Percentiles rank a stretch among this genome's conserved stretches.
Conservation (phyloP, 352 stramenopile species). For the Pythium sukuiense region DNA sequence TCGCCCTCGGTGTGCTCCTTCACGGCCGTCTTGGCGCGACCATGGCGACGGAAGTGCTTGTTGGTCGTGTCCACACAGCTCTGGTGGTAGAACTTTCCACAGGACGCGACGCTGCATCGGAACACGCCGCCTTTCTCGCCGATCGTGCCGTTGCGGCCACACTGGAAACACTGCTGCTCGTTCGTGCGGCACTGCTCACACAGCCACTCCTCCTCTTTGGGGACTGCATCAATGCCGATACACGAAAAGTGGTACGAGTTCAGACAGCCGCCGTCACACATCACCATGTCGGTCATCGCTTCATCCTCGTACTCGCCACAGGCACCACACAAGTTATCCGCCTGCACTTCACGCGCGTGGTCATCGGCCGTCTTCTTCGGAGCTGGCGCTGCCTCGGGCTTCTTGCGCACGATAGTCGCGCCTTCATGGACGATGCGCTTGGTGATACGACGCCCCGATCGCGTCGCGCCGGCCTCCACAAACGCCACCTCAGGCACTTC, state of each 20-base stretch:
- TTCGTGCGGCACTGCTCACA: slow-evolving; percentile 90
- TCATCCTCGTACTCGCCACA: slow-evolving; percentile 87
- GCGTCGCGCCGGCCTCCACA: slow-evolving; percentile 59
- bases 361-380: slow-evolving; percentile 35
- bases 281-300: slow-evolving; percentile 77
- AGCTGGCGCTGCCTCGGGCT: slow-evolving; percentile 14
- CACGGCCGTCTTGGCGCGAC: slow-evolving; percentile 29
- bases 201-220: slow-evolving; percentile 82
- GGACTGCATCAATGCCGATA: slow-evolving; percentile 71
- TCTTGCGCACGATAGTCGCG: slow-evolving; percentile 22
- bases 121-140: slow-evolving; percentile 84
- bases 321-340: slow-evolving; percentile 75
- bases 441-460: slow-evolving; percentile 66
- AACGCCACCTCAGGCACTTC: slow-evolving; percentile 32
- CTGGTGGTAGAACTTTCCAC: slow-evolving; percentile 88
- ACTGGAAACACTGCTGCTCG: slow-evolving; percentile 89
- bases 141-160: slow-evolving; percentile 86
- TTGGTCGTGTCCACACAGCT: slow-evolving; percentile 57
- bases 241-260: slow-evolving; percentile 93
- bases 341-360: slow-evolving; percentile 36
- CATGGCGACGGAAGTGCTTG: slow-evolving; percentile 55
- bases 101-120: slow-evolving; percentile 57
- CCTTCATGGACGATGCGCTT: slow-evolving; percentile 49
- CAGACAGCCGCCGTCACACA: slow-evolving; percentile 92
- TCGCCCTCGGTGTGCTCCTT: slow-evolving; percentile 21